Conservation (phyloP, 2,329 filamentous ascomycete genomes). For the Cytospora schulzeri region DNA sequence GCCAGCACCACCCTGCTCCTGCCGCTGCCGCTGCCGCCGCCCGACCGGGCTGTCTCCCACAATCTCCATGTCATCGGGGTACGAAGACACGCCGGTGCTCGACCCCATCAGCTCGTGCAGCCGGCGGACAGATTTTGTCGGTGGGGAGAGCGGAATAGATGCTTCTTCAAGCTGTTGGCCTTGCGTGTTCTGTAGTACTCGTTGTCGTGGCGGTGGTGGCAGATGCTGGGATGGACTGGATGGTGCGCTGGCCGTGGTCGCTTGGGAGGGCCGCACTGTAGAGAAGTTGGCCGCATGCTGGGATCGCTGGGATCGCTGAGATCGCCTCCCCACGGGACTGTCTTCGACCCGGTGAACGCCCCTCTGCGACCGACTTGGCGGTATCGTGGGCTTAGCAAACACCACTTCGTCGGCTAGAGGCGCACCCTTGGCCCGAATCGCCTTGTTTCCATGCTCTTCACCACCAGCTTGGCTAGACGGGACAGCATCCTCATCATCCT, state of each 20-base stretch:
- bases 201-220: not conserved
- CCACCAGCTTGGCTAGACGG: constrained; percentile 13
- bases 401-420: not conserved
- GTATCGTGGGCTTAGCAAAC: constrained; percentile 15
- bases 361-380: constrained; percentile 13
- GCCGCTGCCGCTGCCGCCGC: too few relatives aligned
- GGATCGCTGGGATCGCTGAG: not conserved
- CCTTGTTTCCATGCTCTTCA: not conserved
- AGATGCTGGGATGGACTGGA: constrained; percentile 36
- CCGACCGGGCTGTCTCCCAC: constrained; percentile 32
- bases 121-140: constrained; percentile 34
- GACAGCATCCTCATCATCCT: not conserved
- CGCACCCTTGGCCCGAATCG: not conserved
- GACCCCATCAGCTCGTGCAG: constrained; percentile 31
- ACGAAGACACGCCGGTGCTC: constrained; percentile 28
- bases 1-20: too few relatives aligned
- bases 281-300: constrained; percentile 10
- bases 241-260: constrained; percentile 45
- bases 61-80: constrained; percentile 23
- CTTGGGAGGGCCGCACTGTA: constrained; percentile 44
- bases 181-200: not conserved
- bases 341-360: constrained; percentile 14
- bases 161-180: constrained; percentile 10
- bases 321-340: constrained; percentile 1
- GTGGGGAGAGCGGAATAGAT: constrained; percentile 31